Conservation (phyloP, 2,329 filamentous ascomycete species). For the Tolypocladium album region DNA sequence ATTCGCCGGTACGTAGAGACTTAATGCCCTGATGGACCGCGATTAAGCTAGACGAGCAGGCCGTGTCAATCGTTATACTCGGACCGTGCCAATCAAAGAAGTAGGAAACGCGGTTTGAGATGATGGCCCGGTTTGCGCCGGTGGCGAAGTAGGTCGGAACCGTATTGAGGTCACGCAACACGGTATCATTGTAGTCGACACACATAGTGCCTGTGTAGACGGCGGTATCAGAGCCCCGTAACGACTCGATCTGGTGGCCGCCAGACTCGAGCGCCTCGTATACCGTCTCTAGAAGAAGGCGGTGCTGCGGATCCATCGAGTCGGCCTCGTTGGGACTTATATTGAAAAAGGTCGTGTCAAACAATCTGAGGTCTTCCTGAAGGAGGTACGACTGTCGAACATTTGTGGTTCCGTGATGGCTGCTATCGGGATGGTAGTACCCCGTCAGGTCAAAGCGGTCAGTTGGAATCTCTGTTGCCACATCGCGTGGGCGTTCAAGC, state of each 20-base stretch:
- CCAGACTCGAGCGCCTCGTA: not conserved
- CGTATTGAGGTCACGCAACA: not conserved
- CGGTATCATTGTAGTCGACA: not conserved
- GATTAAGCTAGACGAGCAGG: constrained; percentile 34
- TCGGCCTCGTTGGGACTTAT: not conserved
- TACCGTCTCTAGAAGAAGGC: not conserved
- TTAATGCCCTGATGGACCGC: constrained; percentile 31
- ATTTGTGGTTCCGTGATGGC: too few species aligned
- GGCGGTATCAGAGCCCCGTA: not conserved
- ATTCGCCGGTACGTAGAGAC: constrained; percentile 12
- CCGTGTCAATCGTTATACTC: constrained; percentile 38
- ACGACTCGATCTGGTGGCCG: not conserved
- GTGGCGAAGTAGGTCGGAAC: too few species aligned
- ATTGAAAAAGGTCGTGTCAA: not conserved
- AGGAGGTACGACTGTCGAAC: too few species aligned
- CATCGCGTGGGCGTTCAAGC: too few species aligned
- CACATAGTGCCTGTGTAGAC: not conserved
- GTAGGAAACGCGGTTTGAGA: constrained; percentile 31
- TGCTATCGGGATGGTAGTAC: too few species aligned
- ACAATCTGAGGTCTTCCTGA: not conserved
- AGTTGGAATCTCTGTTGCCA: too few species aligned
- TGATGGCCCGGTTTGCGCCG: not conserved
- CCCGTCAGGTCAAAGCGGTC: too few species aligned
- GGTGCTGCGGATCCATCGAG: not conserved
- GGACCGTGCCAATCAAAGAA: constrained; percentile 35